Evolutionary conservation across 257 asterid genomes (phyloP).

Genomic region (Nicotiana otophora): DNA sequence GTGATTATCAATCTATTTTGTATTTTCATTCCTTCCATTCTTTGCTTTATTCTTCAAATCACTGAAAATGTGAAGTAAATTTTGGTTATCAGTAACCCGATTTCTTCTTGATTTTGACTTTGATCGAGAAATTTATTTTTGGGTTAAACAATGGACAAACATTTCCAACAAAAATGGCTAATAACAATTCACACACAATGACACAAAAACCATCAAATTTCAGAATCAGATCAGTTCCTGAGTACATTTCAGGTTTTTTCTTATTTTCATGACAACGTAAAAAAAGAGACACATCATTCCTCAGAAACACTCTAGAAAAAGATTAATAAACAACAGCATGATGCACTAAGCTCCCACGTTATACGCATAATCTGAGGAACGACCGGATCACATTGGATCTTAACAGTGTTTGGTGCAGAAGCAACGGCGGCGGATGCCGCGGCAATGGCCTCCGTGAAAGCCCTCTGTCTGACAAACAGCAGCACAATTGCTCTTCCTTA

Average conservation of each 20-base stretch:
- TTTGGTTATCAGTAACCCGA: too few species aligned
- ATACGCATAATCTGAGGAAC: background rate
- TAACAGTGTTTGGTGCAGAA: background rate
- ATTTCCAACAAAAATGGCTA: background rate
- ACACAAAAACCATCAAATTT: background rate
- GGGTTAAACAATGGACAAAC: background rate
- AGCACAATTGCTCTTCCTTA: conserved; percentile 10
- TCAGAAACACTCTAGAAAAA: background rate
- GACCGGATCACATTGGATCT: background rate
- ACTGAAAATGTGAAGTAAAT: too few species aligned
- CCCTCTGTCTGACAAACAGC: conserved; percentile 12
- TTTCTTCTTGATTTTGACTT: too few species aligned
- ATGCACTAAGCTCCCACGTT: too few species aligned
- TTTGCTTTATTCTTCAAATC: too few species aligned
- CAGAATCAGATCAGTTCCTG: background rate
- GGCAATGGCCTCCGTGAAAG: background rate
- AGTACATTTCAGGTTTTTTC: background rate
- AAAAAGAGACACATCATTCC: background rate
- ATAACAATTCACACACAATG: background rate
- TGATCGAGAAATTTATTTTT: too few species aligned
- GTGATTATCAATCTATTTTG: too few species aligned
- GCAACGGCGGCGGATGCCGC: background rate
- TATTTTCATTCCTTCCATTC: too few species aligned
- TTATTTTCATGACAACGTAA: background rate
- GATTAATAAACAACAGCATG: fast-evolving